Base-by-base conservation (phyloP, 2,329 filamentous ascomycete species). In the Talaromyces albobiverticillius region DNA sequence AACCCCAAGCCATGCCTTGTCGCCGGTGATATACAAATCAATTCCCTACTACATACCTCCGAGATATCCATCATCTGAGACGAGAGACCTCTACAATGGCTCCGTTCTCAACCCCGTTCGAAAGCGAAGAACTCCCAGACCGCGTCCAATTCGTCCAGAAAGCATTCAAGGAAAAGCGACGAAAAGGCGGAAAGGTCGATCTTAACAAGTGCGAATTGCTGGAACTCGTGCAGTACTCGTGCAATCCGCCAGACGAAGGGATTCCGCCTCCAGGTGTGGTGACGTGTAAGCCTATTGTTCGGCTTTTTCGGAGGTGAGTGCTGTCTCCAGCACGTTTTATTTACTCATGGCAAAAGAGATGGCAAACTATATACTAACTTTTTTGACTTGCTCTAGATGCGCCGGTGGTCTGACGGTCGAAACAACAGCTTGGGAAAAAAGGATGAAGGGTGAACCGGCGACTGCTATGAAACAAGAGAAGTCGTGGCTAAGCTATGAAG, bases 221-320 rank as follows among this genome's bases (percentile, higher is more conserved):
- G 60, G 81, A 86, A 65, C 68, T 87, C 67, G 71, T 82, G 45
- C 84, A 87, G 69, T 86, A 85, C 64, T 78, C 78, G 23, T 87
- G 84, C 68, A 77, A 83, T 63, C 70, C 83, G 9, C 71, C 77
- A 8, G 67, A 73, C 32, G 71, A 75, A 49, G 67, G 65, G 42
- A 69, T 74, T 31, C 71, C 69, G 16, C 64, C 66, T 48, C 71
- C 75, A 3, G 68, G 72, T 2, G 68, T 81, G 23, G 66, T 80
- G n/a, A 66, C 66, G 4, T 86, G 83, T 62, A 71, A 78, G 64
- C 80, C 81, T n/a, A 70, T 86, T 25, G 74, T 84, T 62, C 69
- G 82, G 64, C 67, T 84, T 48, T 83, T 85, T 67, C 71, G 83
- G 64, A 74, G 73, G 83, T 86, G 67, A 69, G 54, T 51, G 31